Evolutionary conservation across 495 filamentous ascomycete species (phyloP).

Genomic region (Immersiella caudata): DNA sequence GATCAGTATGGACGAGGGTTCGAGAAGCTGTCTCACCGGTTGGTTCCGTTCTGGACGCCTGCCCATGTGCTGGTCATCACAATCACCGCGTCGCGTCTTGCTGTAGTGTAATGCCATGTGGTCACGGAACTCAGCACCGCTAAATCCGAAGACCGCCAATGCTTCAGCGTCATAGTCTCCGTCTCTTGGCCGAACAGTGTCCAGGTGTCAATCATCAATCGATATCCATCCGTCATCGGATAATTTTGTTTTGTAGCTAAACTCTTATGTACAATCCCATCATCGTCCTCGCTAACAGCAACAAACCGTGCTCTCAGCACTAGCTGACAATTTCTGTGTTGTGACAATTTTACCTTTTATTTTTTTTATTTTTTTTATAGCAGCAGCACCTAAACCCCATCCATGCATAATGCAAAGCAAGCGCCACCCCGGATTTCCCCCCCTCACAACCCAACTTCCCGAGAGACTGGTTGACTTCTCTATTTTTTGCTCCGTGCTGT

Average conservation of each 20-base stretch:
- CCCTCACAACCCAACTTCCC: not conserved
- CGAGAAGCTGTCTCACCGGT: no score
- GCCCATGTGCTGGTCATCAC: not conserved
- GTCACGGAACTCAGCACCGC: not conserved
- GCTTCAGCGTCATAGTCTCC: not conserved
- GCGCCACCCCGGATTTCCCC: not conserved
- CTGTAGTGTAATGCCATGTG: not conserved
- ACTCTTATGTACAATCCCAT: not conserved
- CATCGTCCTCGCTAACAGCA: not conserved
- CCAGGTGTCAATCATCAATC: no score
- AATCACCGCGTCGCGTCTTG: not conserved
- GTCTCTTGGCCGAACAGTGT: not conserved
- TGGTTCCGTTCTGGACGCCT: no score
- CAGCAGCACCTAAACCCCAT: not conserved
- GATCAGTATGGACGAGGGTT: not conserved
- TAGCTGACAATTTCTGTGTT: not conserved
- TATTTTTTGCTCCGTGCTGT: constrained; percentile 9
- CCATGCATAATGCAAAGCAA: constrained; percentile 8
- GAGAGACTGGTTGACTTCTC: not conserved
- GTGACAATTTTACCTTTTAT: not conserved
- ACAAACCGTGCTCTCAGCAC: not conserved
- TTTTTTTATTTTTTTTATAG: not conserved
- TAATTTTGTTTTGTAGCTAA: not conserved
- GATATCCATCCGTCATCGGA: no score
- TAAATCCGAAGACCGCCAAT: no score